These are phyloP conservation scores for Bathelium albidoporum DNA, from an alignment of 495 filamentous ascomycete genomes.

Conservation along the genomic window DNA sequence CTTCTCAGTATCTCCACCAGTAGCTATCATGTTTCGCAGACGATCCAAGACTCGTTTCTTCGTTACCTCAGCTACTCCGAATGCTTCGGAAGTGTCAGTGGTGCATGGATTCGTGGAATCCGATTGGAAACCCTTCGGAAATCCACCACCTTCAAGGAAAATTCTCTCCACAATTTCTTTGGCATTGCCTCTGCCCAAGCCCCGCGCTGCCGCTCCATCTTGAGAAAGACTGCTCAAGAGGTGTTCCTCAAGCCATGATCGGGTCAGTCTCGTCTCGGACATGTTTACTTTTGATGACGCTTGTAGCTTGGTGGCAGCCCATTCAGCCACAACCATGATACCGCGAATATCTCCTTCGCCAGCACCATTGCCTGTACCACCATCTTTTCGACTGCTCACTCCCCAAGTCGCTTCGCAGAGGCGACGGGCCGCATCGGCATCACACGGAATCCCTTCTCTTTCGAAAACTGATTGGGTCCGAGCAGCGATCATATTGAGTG, in stretches of 20 bases:
- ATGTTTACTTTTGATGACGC: slow-evolving; percentile 34
- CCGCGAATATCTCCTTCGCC: slow-evolving; percentile 86
- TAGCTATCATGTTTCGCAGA: slow-evolving; percentile 80
- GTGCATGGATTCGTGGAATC: slow-evolving; percentile 7
- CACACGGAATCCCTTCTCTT: slow-evolving; percentile 74
- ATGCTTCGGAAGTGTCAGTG: slow-evolving; percentile 24
- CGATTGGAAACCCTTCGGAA: slow-evolving; percentile 43
- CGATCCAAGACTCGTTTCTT: slow-evolving; percentile 70
- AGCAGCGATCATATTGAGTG: slow-evolving; percentile 72
- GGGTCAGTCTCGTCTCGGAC: slow-evolving; percentile 47
- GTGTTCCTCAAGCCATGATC: slow-evolving; percentile 73
- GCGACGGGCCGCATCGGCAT: slow-evolving; percentile 76
- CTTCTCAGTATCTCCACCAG: slow-evolving; percentile 77
- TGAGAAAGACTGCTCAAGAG: slow-evolving; percentile 59
- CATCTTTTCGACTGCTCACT: slow-evolving; percentile 55
- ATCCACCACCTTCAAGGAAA: slow-evolving; percentile 79
- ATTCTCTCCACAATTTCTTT: slow-evolving; percentile 78
- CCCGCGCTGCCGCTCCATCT: slow-evolving; percentile 66
- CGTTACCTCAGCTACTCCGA: slow-evolving; percentile 58
- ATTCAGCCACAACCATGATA: slow-evolving; percentile 88
- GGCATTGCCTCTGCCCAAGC: slow-evolving; percentile 63
- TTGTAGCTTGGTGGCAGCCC: slow-evolving; percentile 74
- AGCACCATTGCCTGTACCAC: slow-evolving; percentile 41
- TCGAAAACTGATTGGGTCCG: slow-evolving; percentile 74
- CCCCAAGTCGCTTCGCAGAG: slow-evolving; percentile 92